Conservation (phyloP, 2,329 filamentous ascomycete genomes). For the Cercospora berteroae region DNA sequence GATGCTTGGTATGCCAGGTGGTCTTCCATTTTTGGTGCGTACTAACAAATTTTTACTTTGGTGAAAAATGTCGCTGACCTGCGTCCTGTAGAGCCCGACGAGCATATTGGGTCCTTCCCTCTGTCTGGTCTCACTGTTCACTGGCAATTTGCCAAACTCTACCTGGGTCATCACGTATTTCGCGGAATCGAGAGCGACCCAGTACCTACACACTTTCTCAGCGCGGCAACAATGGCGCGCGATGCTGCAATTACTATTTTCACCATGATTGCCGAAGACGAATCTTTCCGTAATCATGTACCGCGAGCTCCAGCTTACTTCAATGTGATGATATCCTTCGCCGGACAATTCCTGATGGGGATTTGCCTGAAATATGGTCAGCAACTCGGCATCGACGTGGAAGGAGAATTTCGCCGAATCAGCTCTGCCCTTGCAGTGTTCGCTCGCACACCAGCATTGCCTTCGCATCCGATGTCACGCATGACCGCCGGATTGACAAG, state of each 20-base stretch:
- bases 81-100: slow-evolving; percentile 39
- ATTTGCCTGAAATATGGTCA: slow-evolving; percentile 46
- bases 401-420: slow-evolving; percentile 18
- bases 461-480: slow-evolving; percentile 19
- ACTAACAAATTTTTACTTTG: slow-evolving; percentile 18
- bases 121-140: slow-evolving; percentile 47
- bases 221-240: slow-evolving; percentile 49
- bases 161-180: slow-evolving; percentile 52
- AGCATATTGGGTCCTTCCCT: slow-evolving; percentile 40
- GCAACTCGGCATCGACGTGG: slow-evolving; percentile 20
- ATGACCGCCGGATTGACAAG: slow-evolving; percentile 20
- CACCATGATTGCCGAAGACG: slow-evolving; percentile 46
- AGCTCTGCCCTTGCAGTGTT: slow-evolving; percentile 21
- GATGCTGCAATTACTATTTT: slow-evolving; percentile 49
- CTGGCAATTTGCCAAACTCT: slow-evolving; percentile 55
- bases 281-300: slow-evolving; percentile 45
- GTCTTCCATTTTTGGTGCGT: slow-evolving; percentile 12
- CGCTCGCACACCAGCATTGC: slow-evolving; percentile 13
- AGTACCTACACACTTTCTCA: slow-evolving; percentile 50
- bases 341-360: slow-evolving; percentile 54
- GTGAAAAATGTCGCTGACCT: slow-evolving; percentile 8
- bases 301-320: too few relatives aligned
- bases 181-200: slow-evolving; percentile 48
- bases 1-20: slow-evolving; percentile 49
- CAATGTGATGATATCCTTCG: slow-evolving; percentile 55